A percentile compares a stretch with the other conserved stretches of the same genome.
Conservation (phyloP, 106 monocot genomes). For the Dendrobium chrysotoxum region DNA sequence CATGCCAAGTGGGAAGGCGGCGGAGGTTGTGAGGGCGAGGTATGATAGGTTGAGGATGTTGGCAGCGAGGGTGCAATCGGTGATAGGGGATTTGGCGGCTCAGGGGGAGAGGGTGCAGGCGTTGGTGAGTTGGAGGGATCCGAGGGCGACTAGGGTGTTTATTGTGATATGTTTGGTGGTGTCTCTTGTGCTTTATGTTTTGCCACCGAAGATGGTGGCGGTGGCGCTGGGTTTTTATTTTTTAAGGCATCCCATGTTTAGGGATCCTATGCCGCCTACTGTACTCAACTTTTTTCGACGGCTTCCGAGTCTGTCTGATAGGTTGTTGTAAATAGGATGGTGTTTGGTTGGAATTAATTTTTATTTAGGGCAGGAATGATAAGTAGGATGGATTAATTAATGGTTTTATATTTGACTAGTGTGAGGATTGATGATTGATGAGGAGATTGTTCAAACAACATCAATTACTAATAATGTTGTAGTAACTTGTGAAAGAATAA, state of each 20-base stretch:
- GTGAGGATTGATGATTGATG: too few relatives aligned
- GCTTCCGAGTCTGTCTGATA: slow-evolving; percentile 79
- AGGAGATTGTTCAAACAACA: too few relatives aligned
- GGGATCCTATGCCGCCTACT: slow-evolving; percentile 89
- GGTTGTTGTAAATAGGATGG: slow-evolving; percentile 45
- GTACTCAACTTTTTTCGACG: slow-evolving; percentile 86
- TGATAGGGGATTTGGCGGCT: slow-evolving; percentile 93
- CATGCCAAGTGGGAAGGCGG: slow-evolving; percentile 34
- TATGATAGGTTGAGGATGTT: slow-evolving; percentile 70
- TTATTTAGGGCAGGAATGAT: too few relatives aligned
- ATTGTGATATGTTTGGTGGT: slow-evolving; percentile 61
- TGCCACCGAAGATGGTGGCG: slow-evolving; percentile 94
- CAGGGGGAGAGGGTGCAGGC: slow-evolving; percentile 97
- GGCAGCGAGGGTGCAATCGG: slow-evolving; percentile 75
- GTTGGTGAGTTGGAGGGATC: slow-evolving; percentile 92
- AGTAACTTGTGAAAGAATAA: too few relatives aligned
- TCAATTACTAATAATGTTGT: too few relatives aligned
- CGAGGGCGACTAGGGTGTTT: slow-evolving; percentile 82
- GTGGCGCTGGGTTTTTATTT: slow-evolving; percentile 89
- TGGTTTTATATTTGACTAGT: too few relatives aligned
- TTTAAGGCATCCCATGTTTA: slow-evolving; percentile 91
- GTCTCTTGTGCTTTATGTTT: slow-evolving; percentile 59
- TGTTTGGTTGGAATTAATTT: background rate
- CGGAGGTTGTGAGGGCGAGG: slow-evolving; percentile 47
- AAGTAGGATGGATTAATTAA: too few relatives aligned